Percentiles rank a stretch among this genome's conserved stretches.
Conservation (phyloP, 805 yeast genomes). For the Metschnikowia kofuensis region DNA sequence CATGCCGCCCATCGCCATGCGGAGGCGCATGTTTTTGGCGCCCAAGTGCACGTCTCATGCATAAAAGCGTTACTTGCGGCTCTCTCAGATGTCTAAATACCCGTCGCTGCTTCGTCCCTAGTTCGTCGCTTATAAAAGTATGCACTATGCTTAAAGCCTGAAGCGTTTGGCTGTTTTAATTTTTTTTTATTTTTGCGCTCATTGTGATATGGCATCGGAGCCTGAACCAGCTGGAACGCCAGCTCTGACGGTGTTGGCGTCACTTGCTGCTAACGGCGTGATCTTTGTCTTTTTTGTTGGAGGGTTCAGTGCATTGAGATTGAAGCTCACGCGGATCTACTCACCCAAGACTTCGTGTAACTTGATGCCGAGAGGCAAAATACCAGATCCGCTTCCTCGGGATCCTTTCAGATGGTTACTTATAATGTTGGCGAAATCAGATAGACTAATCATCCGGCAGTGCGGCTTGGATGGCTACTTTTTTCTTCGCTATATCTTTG, state of each 20-base stretch:
- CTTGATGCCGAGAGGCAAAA: constrained; percentile 50
- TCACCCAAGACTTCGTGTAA: constrained; percentile 75
- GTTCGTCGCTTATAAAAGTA: no score
- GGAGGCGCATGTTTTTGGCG: no score
- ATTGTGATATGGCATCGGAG: no score
- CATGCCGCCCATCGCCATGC: no score
- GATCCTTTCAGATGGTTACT: constrained; percentile 71
- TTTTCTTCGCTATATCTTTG: constrained; percentile 71
- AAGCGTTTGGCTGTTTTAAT: no score
- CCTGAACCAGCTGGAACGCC: constrained; percentile 10
- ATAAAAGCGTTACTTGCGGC: no score
- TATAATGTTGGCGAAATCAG: constrained; percentile 63
- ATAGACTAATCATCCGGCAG: constrained; percentile 74
- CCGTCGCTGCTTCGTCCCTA: no score
- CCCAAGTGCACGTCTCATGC: no score
- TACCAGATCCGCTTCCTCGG: constrained; percentile 70
- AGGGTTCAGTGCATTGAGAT: constrained; percentile 64
- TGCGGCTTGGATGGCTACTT: constrained; percentile 95
- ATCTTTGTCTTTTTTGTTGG: constrained; percentile 60
- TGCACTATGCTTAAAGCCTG: no score
- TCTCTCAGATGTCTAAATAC: no score
- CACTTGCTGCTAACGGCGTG: constrained; percentile 66
- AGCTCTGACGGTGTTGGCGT: constrained; percentile 69
- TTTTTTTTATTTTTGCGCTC: no score
- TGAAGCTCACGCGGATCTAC: constrained; percentile 69